Evolutionary conservation across 1,284 basidiomycete species (phyloP), one percentile per base, ranked within the genome.

Genomic region (Cystobasidiaceae sp.): DNA sequence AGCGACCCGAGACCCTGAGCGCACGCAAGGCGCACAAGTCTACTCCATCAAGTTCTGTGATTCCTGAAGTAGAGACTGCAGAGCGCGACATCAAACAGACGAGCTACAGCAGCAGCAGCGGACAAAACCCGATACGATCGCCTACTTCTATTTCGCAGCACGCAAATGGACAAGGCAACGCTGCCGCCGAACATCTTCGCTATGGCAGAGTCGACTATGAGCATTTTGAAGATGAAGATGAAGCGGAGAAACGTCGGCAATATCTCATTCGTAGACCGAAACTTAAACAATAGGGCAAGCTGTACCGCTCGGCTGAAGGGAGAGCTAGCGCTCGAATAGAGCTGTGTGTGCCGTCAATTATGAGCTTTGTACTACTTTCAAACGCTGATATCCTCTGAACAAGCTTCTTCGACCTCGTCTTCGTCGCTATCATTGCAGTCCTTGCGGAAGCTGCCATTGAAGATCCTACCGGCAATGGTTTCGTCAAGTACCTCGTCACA

Each of bases 381-480:
- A 28, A 52, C 50, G 13, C 32, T 34, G 28, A 8, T 17, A 6
- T 15, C 5, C 30, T 34, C 50, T 34, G 17, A 34, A 34, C 25
- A 21, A 56, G 54, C 17, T 56, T 56, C 54, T 56, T 56, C 41
- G 54, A 56, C 41, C 54, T 56, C 23, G 33, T 56, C 41, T 56
- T 56, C 39, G 54, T 56, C 6, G 54, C 54, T 30, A 56, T 56
- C 39, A 56, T 56, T n/a, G 54, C 54, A 11, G 54, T 56, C 8
- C 54, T 56, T 13, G 54, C 54, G 9, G 54, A 56, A 44, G 19
- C 54, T 34, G 54, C 54, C 25, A 56, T 44, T 19, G 54, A 56
- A 44, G 32, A 56, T 27, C 54, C 54, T 3, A 56, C 37, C 25
- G 54, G 54, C 41, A 43, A 56, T 56, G 54, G 54, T 6, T 21